These are phyloP conservation scores for Penicillium odoratum DNA, from an alignment of 495 filamentous ascomycete genomes.

Conservation along the genomic window DNA sequence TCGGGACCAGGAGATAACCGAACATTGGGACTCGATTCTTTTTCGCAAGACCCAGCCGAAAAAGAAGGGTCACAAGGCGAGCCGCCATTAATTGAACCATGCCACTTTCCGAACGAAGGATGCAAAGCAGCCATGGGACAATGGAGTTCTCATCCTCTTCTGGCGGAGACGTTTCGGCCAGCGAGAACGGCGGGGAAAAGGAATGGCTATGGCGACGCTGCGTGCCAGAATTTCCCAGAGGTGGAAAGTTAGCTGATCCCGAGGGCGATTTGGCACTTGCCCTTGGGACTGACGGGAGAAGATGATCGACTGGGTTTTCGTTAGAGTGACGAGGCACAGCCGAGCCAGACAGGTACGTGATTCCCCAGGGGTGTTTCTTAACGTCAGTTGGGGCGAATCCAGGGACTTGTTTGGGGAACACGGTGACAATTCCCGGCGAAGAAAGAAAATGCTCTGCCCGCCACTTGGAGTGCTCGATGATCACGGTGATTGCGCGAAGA, in stretches of 20 bases:
- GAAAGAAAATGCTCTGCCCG: slow-evolving; percentile 75
- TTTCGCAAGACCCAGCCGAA: slow-evolving; percentile 64
- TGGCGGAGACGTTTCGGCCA: slow-evolving; percentile 35
- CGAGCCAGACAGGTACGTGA: slow-evolving; percentile 44
- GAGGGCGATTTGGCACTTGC: slow-evolving; percentile 32
- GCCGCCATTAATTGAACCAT: slow-evolving; percentile 75
- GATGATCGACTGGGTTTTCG: slow-evolving; percentile 57
- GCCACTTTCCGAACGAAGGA: slow-evolving; percentile 62
- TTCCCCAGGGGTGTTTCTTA: slow-evolving; percentile 48
- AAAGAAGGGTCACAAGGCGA: slow-evolving; percentile 73
- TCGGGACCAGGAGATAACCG: slow-evolving; percentile 67
- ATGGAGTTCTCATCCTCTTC: slow-evolving; percentile 77
- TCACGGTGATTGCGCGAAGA: slow-evolving; percentile 76
- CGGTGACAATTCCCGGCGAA: slow-evolving; percentile 70
- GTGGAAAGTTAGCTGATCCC: slow-evolving; percentile 54
- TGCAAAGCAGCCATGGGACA: slow-evolving; percentile 77
- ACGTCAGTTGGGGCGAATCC: slow-evolving; percentile 46
- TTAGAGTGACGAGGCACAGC: slow-evolving; percentile 43
- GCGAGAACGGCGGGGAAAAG: slow-evolving; percentile 36
- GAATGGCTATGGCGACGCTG: slow-evolving; percentile 47
- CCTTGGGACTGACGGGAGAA: slow-evolving; percentile 55
- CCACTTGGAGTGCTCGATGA: slow-evolving; percentile 77
- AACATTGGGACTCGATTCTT: slow-evolving; percentile 62
- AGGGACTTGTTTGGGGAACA: slow-evolving; percentile 59
- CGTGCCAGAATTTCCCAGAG: slow-evolving; percentile 49